Evolutionary conservation across 805 yeast genomes (phyloP), one percentile per base, ranked within the genome.

Genomic region (Debaryomyces maramus): DNA sequence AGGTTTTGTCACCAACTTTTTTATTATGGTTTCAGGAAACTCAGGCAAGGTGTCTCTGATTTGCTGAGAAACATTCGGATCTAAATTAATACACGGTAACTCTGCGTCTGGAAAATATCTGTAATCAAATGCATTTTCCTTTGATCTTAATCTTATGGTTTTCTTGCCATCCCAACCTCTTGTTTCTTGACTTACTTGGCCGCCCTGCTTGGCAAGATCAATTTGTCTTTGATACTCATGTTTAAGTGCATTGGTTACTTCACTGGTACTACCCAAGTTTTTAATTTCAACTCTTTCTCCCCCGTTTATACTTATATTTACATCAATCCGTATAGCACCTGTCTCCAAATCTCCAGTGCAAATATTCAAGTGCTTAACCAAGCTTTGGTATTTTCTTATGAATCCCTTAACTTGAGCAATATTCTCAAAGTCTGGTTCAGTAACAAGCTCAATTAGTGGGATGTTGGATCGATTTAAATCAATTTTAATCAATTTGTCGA

Each of bases 41-140:
- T 58, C 67, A 0, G 91, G 90, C 35, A 84, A 53, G 11, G 50
- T 53, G 3, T 52, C 44, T 9, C 59, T 51, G 0, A 85, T 65
- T 2, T 73, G 67, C 0, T 63, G 50, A 0, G 74, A 53, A 4
- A 83, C 72, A 0, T 56, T 55, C 1, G 62, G 41, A 27, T 75
- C 66, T 3, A 91, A 57, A 11, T 52, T 43, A 3, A 90, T 62
- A 1, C 64, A 60, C 0, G 93, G 89, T 21, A 93, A 65, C 58
- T 93, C 99, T 2, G 95, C 87, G 58, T 93, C 99, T 0, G 98
- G 97, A 75, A 91, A 83, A 56, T 89, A 93, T 52, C 98, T 70
- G 61, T 93, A 93, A 60, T 93, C 99, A 9, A 86, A 75, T 0
- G 87, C 77, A 28, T 78, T 77, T 58, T 91, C 97, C 53, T 93